Percentiles rank a stretch among this genome's conserved stretches.
These are phyloP conservation scores for Coniochaeta ligniaria DNA, from an alignment of 2,329 filamentous ascomycete species.

Conservation along the genomic window DNA sequence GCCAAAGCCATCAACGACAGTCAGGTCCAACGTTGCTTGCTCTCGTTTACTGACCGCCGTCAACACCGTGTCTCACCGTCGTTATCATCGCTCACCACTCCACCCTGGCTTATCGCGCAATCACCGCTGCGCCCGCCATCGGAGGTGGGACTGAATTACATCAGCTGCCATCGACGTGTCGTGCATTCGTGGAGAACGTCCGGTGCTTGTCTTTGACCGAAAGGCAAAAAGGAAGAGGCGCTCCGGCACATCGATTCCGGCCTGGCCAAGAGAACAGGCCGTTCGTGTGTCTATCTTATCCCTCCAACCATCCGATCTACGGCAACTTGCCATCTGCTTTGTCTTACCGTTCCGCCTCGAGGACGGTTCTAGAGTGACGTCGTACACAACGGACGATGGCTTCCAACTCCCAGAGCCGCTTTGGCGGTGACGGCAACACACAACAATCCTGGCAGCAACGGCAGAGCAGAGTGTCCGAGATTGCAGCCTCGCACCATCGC, in stretches of 20 bases:
- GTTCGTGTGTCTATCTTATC: not conserved
- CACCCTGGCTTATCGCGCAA: not conserved
- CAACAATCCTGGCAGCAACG: constrained; percentile 9
- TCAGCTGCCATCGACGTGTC: not conserved
- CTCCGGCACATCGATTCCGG: not conserved
- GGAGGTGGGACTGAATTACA: not conserved
- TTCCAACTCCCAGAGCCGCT: constrained; percentile 12
- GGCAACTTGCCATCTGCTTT: not conserved
- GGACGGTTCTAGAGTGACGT: not conserved
- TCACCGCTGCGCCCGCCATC: not conserved
- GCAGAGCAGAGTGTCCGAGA: constrained; percentile 9
- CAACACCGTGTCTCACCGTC: not conserved
- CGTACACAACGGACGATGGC: not conserved
- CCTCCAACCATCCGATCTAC: not conserved
- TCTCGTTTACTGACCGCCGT: too few relatives aligned
- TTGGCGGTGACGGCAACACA: constrained; percentile 6
- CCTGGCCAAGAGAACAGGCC: not conserved
- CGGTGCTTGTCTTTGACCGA: not conserved
- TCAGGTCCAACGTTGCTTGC: not conserved
- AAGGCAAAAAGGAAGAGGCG: not conserved
- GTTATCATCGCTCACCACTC: not conserved
- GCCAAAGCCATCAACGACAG: not conserved
- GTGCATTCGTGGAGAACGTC: not conserved
- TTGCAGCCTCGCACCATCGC: constrained; percentile 15
- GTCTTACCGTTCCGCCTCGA: not conserved